Evolutionary conservation across 495 filamentous ascomycete genomes (phyloP), one percentile per base, ranked within the genome.

Genomic region (Usnea hakonensis): DNA sequence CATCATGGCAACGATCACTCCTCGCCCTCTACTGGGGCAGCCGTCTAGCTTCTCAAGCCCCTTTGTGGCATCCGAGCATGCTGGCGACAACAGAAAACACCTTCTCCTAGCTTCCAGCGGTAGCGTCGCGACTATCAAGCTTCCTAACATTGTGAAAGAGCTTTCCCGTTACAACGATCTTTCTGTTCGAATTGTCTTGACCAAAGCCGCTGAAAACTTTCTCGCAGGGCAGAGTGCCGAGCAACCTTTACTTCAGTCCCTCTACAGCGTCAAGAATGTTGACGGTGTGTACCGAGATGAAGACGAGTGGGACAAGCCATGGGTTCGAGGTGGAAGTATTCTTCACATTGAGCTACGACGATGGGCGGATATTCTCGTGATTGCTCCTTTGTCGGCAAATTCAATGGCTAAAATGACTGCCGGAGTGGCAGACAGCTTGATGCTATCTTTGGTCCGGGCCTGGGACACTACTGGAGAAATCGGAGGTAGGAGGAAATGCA

Each of bases 61-160:
- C 35, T 74, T 75, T 60, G 66, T 70, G 13, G 73, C 70, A 21
- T 64, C 73, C 52, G 54, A 71, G 32, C 50, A 78, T 62, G 60
- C 70, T 32, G 61, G 79, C 26, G 89, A 94, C 68, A 74, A 76
- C 37, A 91, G 89, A 70, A 75, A 75, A 23, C 90, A 97, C 72
- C 80, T 96, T 19, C 84, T 96, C 23, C 82, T 96, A 48, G 88
- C 87, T 52, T 87, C 87, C 26, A 85, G 82, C 46, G 86, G 90
- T 41, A 86, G 83, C 23, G 91, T 96, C 40, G 93, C 92, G 53
- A 91, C 91, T 11, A 94, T 96, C 74, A 97, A 97, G 69, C 80
- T 97, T 33, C 89, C 89, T 8, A 78, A 81, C 60, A 91, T 96
- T 58, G 70, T 88, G 55, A 59, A 76, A 14, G 73, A 83, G 1